A percentile compares a stretch with the other conserved stretches of the same genome.
Evolutionary conservation across 495 filamentous ascomycete species (phyloP).

Genomic region (Staphylotrichum longicolle): DNA sequence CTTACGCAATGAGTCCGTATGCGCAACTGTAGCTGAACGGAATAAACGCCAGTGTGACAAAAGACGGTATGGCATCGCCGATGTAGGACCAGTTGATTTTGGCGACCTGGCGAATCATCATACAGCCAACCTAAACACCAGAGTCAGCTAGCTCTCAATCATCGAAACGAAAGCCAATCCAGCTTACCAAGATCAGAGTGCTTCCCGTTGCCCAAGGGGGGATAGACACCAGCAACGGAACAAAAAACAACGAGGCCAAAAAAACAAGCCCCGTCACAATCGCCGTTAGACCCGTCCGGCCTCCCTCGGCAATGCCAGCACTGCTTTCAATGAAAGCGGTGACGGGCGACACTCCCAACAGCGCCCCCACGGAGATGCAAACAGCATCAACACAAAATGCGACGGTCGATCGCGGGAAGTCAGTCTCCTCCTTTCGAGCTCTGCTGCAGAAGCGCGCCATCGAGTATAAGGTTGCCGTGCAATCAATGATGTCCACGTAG

Average conservation of each 20-base stretch:
- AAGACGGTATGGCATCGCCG: constrained; percentile 73
- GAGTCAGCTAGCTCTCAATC: constrained; percentile 1
- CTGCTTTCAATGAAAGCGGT: constrained; percentile 83
- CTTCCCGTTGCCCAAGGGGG: constrained; percentile 83
- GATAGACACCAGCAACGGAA: constrained; percentile 78
- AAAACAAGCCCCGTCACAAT: constrained; percentile 72
- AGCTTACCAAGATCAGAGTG: constrained; percentile 68
- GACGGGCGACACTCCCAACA: constrained; percentile 72
- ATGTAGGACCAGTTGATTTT: constrained; percentile 56
- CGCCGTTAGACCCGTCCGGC: constrained; percentile 74
- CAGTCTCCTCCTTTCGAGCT: constrained; percentile 53
- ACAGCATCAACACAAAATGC: constrained; percentile 65
- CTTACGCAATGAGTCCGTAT: constrained; percentile 71
- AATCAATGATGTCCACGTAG: constrained; percentile 78
- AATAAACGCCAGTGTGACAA: constrained; percentile 76
- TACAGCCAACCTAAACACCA: constrained; percentile 46
- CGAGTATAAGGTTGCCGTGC: constrained; percentile 66
- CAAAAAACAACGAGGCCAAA: constrained; percentile 76
- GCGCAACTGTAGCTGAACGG: constrained; percentile 80
- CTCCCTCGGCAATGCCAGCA: constrained; percentile 79
- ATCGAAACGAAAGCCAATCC: background rate
- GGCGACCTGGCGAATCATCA: constrained; percentile 57
- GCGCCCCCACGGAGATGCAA: constrained; percentile 74
- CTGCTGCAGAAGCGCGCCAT: constrained; percentile 77
- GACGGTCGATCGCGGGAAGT: constrained; percentile 66